These are phyloP conservation scores for Xylaria sp. DNA, from an alignment of 2,329 filamentous ascomycete genomes.

Conservation along the genomic window DNA sequence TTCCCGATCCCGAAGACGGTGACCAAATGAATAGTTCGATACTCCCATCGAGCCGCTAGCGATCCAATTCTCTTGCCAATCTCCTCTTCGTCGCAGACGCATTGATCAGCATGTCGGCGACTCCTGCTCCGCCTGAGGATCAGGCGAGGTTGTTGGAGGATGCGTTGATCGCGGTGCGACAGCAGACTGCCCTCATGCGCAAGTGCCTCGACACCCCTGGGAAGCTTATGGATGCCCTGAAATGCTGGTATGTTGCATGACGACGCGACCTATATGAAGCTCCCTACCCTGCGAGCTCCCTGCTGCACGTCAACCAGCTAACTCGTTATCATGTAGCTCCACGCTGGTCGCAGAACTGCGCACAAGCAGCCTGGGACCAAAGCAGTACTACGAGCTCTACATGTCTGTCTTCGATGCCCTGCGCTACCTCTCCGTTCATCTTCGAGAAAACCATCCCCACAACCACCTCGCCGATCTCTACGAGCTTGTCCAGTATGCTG, in stretches of 20 bases:
- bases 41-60: constrained; percentile 10
- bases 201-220: constrained; percentile 95
- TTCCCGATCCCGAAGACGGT: constrained; percentile 6
- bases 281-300: constrained; percentile 5
- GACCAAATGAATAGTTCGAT: constrained; percentile 19
- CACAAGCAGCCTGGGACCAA: constrained; percentile 95
- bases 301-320: constrained; percentile 33
- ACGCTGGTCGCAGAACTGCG: constrained; percentile 98
- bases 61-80: constrained; percentile 4
- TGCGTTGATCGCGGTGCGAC: constrained; percentile 92
- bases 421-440: constrained; percentile 92
- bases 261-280: constrained; percentile 1
- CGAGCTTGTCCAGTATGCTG: constrained; percentile 96
- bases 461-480: constrained; percentile 98
- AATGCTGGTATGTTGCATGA: constrained; percentile 80
- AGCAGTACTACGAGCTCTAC: constrained; percentile 99
- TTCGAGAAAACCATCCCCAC: constrained; percentile 95
- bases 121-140: constrained; percentile 71
- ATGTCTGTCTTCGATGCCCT: constrained; percentile 99
- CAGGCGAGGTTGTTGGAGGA: constrained; percentile 94
- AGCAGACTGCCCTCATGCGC: constrained; percentile 96
- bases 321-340: constrained; percentile 63
- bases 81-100: constrained; percentile 3
- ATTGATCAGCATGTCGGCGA: constrained; percentile 43
- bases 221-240: constrained; percentile 99